phyloP scores from a whole-genome alignment of 306 rosid genomes.

The Medicago arabica region DNA sequence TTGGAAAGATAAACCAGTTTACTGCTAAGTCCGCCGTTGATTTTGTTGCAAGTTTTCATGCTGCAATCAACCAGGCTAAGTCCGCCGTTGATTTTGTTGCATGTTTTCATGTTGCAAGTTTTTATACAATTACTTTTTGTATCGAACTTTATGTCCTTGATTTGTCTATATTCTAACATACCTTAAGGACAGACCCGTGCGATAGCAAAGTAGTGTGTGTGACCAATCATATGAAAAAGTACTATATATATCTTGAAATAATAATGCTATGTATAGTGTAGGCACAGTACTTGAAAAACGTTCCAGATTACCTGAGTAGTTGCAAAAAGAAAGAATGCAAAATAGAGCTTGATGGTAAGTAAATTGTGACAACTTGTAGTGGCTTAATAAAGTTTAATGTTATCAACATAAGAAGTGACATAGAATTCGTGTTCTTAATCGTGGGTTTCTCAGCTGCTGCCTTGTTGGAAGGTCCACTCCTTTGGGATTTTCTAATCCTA shows the following conservation, averaged over 20 bases:
- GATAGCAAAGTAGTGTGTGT: too few relatives aligned
- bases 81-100: too few relatives aligned
- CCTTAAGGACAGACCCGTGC: too few relatives aligned
- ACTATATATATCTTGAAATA: neutral
- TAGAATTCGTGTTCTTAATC: constrained; percentile 70
- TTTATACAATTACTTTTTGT: too few relatives aligned
- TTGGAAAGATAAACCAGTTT: too few relatives aligned
- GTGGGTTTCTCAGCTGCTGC: constrained; percentile 71
- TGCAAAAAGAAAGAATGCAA: constrained; percentile 73
- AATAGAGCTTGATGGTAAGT: constrained; percentile 37
- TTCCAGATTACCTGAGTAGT: constrained; percentile 65
- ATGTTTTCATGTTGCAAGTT: too few relatives aligned
- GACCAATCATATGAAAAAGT: neutral
- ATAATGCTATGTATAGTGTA: constrained; percentile 21
- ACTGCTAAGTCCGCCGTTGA: too few relatives aligned
- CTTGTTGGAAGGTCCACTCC: constrained; percentile 55
- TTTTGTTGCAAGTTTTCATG: too few relatives aligned
- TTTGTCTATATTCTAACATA: too few relatives aligned
- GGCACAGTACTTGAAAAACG: constrained; percentile 65
- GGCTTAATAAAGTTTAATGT: constrained; percentile 79
- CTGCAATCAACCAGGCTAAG: too few relatives aligned
- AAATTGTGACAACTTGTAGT: constrained; percentile 54
- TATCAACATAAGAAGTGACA: constrained; percentile 81
- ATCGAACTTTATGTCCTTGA: too few relatives aligned
- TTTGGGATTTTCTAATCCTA: constrained; percentile 66